phyloP scores from a whole-genome alignment of 2,329 filamentous ascomycete genomes.

The Stachybotrys chartarum region DNA sequence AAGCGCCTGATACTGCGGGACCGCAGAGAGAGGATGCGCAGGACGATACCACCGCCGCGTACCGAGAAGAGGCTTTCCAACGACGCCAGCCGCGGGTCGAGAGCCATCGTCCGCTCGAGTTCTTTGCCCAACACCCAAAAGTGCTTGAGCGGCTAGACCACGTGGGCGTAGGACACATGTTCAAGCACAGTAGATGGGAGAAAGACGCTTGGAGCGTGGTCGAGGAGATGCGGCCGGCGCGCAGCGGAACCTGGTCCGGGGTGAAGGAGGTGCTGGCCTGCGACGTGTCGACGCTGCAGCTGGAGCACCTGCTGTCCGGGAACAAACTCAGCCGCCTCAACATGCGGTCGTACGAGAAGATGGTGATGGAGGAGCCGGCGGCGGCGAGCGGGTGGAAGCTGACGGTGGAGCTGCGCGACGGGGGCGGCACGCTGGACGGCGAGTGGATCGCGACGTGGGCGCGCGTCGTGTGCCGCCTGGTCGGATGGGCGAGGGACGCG shows the following conservation, averaged over 20 bases:
- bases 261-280: constrained; percentile 15
- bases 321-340: constrained; percentile 14
- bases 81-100: neutral
- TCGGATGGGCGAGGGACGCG: constrained; percentile 17
- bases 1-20: neutral
- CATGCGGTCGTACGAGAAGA: constrained; percentile 12
- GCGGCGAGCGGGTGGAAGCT: neutral
- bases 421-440: constrained; percentile 22
- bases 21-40: neutral
- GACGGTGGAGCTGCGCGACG: constrained; percentile 31
- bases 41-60: neutral
- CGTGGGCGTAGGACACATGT: neutral
- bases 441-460: constrained; percentile 26
- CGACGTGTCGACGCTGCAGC: constrained; percentile 13
- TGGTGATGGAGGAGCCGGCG: neutral
- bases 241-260: constrained; percentile 12
- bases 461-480: constrained; percentile 22
- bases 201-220: neutral
- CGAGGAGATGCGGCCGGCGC: neutral
- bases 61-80: neutral
- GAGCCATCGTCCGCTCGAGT: neutral
- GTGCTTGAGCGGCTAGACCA: neutral
- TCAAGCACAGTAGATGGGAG: neutral
- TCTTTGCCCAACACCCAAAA: neutral
- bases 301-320: constrained; percentile 10